These are phyloP conservation scores for Cercophora scortea DNA, from an alignment of 495 filamentous ascomycete genomes.

Conservation along the genomic window DNA sequence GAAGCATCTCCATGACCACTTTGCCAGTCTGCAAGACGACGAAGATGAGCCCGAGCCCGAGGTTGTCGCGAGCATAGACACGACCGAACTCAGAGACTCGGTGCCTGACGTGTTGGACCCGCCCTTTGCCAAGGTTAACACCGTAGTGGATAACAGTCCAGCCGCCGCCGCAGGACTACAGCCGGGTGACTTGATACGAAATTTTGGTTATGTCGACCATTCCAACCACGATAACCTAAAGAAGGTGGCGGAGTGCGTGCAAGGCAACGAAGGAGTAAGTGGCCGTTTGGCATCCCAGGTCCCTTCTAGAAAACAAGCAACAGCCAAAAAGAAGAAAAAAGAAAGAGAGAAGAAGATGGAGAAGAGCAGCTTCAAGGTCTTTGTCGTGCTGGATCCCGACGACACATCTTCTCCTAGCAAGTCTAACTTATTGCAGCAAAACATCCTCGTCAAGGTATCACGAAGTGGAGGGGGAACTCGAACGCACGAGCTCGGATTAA, in stretches of 20 bases:
- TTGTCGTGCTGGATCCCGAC: too few species aligned
- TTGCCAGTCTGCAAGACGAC: slow-evolving; percentile 44
- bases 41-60: slow-evolving; percentile 12
- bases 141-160: slow-evolving; percentile 68
- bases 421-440: slow-evolving; percentile 38
- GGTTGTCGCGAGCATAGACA: not conserved
- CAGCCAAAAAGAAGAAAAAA: too few species aligned
- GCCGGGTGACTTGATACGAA: slow-evolving; percentile 71
- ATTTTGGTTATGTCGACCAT: slow-evolving; percentile 75
- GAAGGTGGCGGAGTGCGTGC: slow-evolving; percentile 77
- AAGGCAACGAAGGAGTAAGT: slow-evolving; percentile 85
- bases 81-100: slow-evolving; percentile 21
- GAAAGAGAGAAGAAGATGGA: not conserved
- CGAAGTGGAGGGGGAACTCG: slow-evolving; percentile 36
- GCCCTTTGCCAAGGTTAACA: slow-evolving; percentile 88
- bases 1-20: slow-evolving; percentile 71
- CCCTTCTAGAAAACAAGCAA: too few species aligned
- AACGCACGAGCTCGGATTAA: slow-evolving; percentile 55
- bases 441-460: slow-evolving; percentile 62
- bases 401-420: not conserved
- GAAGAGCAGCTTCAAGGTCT: not conserved
- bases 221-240: slow-evolving; percentile 78
- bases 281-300: too few species aligned
- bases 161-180: slow-evolving; percentile 77
- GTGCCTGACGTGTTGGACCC: slow-evolving; percentile 43